Evolutionary conservation across 2,329 filamentous ascomycete genomes (phyloP), one percentile per base, ranked within the genome.

Genomic region (Aphanocladium album): DNA sequence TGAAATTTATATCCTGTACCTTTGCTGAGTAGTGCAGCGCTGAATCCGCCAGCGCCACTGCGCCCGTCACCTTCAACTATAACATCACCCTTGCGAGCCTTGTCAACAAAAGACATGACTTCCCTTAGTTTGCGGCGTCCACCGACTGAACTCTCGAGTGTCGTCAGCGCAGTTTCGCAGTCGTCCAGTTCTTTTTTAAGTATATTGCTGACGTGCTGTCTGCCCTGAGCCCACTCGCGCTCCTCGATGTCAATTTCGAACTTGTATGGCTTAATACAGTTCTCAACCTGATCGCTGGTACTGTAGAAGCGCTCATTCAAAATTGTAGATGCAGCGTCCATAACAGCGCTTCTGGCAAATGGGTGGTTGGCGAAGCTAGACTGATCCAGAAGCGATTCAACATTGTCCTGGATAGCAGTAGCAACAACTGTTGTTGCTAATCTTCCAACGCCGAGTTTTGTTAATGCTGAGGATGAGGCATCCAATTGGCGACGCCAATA

Each of bases 231-330:
- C 95, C 95, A 99, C 72, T 99, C 96, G 8, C 86, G 81, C 43
- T 93, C 90, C 69, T 96, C 91, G 49, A 99, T 87, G 68, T 99
- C 95, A 62, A 99, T 96, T 64, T 97, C 92, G 67, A 93, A 98
- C 72, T 99, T 99, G 80, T 93, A 99, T 0, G 96, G 95, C 74
- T 99, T 99, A 76, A 99, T 96, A 72, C 93, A 99, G 71, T 98
- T 98, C 74, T 99, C 95, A 1, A 99, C 90, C 75, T 98, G 95
- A 69, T 99, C 96, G 64, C 90, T 95, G 1, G 96, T 99, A 74
- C 93, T 95, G 76, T 97, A 98, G 65, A 96, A 96, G 16, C 93
- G 83, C 69, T 99, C 95, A 65, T 95, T 95, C 14, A 99, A 78
- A 57, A 99, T 98, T 27, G 86, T 89, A 0, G 91, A 89, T 1